phyloP scores from a whole-genome alignment of 768 basidiomycete genomes.

The Boletus sensibilis region DNA sequence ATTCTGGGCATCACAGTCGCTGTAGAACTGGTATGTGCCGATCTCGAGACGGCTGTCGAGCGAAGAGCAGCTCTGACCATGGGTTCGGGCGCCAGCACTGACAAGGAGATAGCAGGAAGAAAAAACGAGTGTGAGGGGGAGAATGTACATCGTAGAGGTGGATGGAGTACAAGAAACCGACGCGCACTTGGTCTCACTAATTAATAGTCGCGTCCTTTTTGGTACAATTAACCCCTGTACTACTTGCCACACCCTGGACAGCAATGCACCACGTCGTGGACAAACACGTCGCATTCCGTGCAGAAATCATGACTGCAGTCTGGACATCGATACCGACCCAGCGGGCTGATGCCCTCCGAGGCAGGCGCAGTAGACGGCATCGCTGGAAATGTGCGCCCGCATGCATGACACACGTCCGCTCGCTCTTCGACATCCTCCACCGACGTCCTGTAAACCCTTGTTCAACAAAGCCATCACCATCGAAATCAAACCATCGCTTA shows the following conservation, averaged over 20 bases:
- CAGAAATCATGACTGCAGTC: constrained; percentile 89
- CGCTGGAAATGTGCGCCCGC: constrained; percentile 66
- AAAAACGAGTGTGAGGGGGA: constrained; percentile 52
- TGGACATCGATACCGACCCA: constrained; percentile 87
- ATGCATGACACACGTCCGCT: constrained; percentile 65
- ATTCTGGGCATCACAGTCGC: constrained; percentile 69
- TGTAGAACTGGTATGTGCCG: constrained; percentile 78
- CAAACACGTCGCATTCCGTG: constrained; percentile 92
- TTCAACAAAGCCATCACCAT: constrained; percentile 2
- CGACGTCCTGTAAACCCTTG: constrained; percentile 34
- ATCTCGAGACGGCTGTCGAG: constrained; percentile 65
- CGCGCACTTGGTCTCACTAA: neutral
- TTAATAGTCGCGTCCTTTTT: neutral
- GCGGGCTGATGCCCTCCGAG: constrained; percentile 72
- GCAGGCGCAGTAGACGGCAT: constrained; percentile 37
- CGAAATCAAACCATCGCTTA: constrained; percentile 42
- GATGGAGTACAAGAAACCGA: neutral
- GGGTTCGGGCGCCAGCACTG: constrained; percentile 46
- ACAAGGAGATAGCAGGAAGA: constrained; percentile 41
- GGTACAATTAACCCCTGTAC: constrained; percentile 17
- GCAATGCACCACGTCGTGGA: constrained; percentile 92
- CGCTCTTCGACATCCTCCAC: constrained; percentile 39
- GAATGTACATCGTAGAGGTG: constrained; percentile 1
- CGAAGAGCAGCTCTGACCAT: constrained; percentile 49
- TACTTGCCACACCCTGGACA: constrained; percentile 82